Evolutionary conservation across 805 yeast species (phyloP).

Genomic region (Starmerella potacharoeniae): DNA sequence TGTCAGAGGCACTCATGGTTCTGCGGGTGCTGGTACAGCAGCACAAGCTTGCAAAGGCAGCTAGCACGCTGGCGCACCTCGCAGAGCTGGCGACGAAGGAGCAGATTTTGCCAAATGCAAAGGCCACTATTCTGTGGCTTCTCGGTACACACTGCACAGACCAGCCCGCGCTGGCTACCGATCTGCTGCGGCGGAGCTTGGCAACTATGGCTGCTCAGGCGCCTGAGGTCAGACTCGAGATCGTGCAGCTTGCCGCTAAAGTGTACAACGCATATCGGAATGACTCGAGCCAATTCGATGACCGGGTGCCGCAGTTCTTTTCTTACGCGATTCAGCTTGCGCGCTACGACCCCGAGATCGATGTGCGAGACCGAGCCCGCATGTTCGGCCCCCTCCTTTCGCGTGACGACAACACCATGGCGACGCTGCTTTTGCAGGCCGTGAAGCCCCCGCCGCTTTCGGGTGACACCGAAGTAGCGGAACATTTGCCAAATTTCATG

Average conservation of each 20-base stretch:
- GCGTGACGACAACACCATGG: slow-evolving; percentile 45
- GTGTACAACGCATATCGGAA: slow-evolving; percentile 47
- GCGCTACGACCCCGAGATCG: slow-evolving; percentile 62
- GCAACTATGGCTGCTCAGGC: slow-evolving; percentile 43
- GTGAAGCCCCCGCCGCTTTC: slow-evolving; percentile 54
- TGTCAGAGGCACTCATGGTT: slow-evolving; percentile 19
- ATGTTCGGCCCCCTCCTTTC: slow-evolving; percentile 52
- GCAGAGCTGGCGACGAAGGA: slow-evolving; percentile 2
- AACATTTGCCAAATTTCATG: slow-evolving; percentile 12
- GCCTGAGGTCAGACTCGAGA: slow-evolving; percentile 53
- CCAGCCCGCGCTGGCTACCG: slow-evolving; percentile 52
- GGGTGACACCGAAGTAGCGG: not conserved
- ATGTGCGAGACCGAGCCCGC: slow-evolving; percentile 77
- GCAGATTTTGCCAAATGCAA: slow-evolving; percentile 29
- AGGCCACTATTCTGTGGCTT: slow-evolving; percentile 80
- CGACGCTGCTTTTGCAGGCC: slow-evolving; percentile 60
- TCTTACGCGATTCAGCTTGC: slow-evolving; percentile 50
- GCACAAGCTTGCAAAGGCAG: slow-evolving; percentile 8
- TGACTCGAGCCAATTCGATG: slow-evolving; percentile 19
- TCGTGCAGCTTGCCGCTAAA: slow-evolving; percentile 64
- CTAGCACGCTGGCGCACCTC: slow-evolving; percentile 2
- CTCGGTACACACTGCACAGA: slow-evolving; percentile 63
- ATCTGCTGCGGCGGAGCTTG: slow-evolving; percentile 52
- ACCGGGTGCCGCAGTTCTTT: slow-evolving; percentile 40
- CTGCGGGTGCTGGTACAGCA: slow-evolving; percentile 21